phyloP scores from a whole-genome alignment of 805 yeast genomes.

The Cyberlindnera mycetangii region DNA sequence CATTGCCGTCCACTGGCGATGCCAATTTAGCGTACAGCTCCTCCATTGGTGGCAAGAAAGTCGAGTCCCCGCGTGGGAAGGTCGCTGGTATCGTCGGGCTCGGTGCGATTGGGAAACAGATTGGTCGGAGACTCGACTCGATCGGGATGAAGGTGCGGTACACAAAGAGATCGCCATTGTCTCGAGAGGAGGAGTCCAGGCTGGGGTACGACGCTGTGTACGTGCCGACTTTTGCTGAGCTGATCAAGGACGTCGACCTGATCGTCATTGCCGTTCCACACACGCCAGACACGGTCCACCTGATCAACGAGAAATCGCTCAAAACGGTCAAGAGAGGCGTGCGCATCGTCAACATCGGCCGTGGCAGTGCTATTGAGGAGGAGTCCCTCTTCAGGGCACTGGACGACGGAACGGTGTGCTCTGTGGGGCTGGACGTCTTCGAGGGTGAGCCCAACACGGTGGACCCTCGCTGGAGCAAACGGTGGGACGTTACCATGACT shows the following conservation, averaged over 20 bases:
- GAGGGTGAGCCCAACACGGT: slow-evolving; percentile 55
- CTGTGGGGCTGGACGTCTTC: slow-evolving; percentile 73
- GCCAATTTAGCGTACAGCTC: slow-evolving; percentile 35
- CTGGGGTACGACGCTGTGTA: slow-evolving; percentile 46
- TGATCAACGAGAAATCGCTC: slow-evolving; percentile 49
- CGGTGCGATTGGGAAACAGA: slow-evolving; percentile 69
- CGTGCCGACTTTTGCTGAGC: slow-evolving; percentile 42
- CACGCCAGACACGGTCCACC: slow-evolving; percentile 50
- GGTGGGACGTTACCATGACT: slow-evolving; percentile 56
- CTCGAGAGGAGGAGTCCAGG: slow-evolving; percentile 31
- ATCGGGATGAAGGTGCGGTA: slow-evolving; percentile 67
- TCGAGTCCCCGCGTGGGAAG: slow-evolving; percentile 56
- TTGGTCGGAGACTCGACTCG: slow-evolving; percentile 51
- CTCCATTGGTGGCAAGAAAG: slow-evolving; percentile 42
- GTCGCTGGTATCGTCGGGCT: slow-evolving; percentile 67
- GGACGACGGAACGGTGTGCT: slow-evolving; percentile 52
- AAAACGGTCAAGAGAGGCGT: slow-evolving; percentile 49
- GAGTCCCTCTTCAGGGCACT: slow-evolving; percentile 59
- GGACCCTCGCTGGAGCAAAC: slow-evolving; percentile 43
- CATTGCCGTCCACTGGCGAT: slow-evolving; percentile 27
- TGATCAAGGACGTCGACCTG: slow-evolving; percentile 46
- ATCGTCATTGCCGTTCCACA: slow-evolving; percentile 69
- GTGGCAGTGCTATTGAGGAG: slow-evolving; percentile 67
- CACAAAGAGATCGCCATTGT: slow-evolving; percentile 49
- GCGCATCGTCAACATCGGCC: slow-evolving; percentile 69